Evolutionary conservation across 331 rosid genomes (phyloP), one percentile per base, ranked within the genome.

Genomic region (Malus hybrid): DNA sequence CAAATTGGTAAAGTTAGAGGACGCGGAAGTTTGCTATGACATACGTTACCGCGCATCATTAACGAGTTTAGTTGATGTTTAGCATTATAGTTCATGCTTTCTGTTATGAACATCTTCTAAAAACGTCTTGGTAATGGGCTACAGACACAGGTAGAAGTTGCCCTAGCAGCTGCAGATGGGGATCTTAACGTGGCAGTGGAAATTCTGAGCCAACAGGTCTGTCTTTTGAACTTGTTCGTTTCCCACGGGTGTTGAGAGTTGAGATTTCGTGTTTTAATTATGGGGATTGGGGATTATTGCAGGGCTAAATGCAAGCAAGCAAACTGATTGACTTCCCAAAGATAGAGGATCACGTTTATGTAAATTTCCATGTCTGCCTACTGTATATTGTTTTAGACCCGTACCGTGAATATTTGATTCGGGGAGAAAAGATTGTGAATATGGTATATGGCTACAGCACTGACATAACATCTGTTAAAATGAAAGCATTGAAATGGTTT

Each of bases 121-220:
- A 65, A 27, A 78, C 60, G 44, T 81, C 48, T 31, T 79, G 67
- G 10, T 12, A 68, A 76, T 80, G 11, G 64, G 12, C 27, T 22
- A 64, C 97, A 93, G 98, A 93, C 97, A 10, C 98, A 93, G 80
- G 98, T 93, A 70, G 98, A 93, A 83, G 98, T 93, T 74, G 96
- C 98, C 5, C 83, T 94, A 44, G 96, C 93, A 54, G 98, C 98
- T n/a, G 98, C 98, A 27, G 98, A 94, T 66, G 96, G 97, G 42
- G 95, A 94, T 85, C 82, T 94, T 75, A 87, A 85, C 36, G 92
- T 91, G 70, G 98, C 98, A 16, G 96, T 84, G 14, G 98, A 94
- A 85, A 94, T 94, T 85, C 97, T 94, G 96, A 94, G 92, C 86
- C 98, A 94, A 77, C 96, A 90, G 97, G 98, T 93, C 68, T 32